These are phyloP conservation scores for Alternaria conjuncta DNA, from an alignment of 2,329 filamentous ascomycete genomes.

Conservation along the genomic window DNA sequence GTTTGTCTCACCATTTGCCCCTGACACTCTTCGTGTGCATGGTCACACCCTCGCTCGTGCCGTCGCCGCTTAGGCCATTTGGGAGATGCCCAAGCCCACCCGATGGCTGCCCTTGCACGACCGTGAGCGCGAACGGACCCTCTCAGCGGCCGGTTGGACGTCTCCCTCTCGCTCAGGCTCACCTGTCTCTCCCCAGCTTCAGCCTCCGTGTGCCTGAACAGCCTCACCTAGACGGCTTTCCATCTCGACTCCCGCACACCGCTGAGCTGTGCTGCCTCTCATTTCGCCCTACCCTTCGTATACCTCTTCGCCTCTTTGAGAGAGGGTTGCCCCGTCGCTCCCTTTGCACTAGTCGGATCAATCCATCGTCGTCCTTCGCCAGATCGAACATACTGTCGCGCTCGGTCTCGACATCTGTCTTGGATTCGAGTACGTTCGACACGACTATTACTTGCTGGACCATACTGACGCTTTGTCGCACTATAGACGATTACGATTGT, in stretches of 20 bases:
- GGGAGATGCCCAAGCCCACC: slow-evolving; percentile 22
- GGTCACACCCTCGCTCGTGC: slow-evolving; percentile 25
- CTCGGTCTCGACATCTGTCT: slow-evolving; percentile 21
- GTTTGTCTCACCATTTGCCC: slow-evolving; percentile 26
- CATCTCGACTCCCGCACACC: slow-evolving; percentile 32
- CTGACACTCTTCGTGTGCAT: slow-evolving; percentile 23
- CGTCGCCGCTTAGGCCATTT: slow-evolving; percentile 30
- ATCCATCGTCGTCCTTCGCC: slow-evolving; percentile 17
- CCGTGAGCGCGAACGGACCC: slow-evolving; percentile 26
- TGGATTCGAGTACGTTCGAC: slow-evolving; percentile 28
- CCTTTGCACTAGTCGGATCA: slow-evolving; percentile 21
- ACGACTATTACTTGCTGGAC: slow-evolving; percentile 17
- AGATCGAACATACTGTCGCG: slow-evolving; percentile 20
- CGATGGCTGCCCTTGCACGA: slow-evolving; percentile 32
- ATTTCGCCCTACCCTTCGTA: slow-evolving; percentile 28
- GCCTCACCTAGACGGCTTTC: slow-evolving; percentile 32
- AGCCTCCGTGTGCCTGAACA: slow-evolving; percentile 37
- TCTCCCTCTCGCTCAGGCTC: slow-evolving; percentile 33
- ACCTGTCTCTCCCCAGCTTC: slow-evolving; percentile 36
- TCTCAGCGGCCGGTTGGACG: slow-evolving; percentile 25
- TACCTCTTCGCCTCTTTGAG: slow-evolving; percentile 43
- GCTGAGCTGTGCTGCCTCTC: slow-evolving; percentile 47
- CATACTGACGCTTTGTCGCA: slow-evolving; percentile 25
- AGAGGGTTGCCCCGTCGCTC: slow-evolving; percentile 38
- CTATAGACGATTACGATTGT: slow-evolving; percentile 16